A percentile compares a stretch with the other conserved stretches of the same genome.
Conservation (phyloP, 2,329 filamentous ascomycete species). For the Cladosporium sp. region DNA sequence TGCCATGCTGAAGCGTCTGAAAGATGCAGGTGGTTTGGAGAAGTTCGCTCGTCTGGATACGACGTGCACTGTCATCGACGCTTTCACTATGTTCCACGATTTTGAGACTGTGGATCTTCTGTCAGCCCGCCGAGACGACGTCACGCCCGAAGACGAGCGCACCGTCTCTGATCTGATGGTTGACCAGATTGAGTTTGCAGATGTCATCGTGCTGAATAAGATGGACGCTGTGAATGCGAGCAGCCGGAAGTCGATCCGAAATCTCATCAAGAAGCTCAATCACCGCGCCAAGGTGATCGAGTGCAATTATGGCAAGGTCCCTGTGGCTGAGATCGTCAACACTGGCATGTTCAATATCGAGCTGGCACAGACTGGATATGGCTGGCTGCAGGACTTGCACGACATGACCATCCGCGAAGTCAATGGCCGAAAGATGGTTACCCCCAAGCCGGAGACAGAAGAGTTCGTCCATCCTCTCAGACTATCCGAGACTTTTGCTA, state of each 20-base stretch:
- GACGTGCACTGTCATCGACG: slow-evolving; percentile 67
- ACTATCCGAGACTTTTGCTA: background rate
- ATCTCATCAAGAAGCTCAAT: slow-evolving; percentile 52
- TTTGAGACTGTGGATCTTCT: slow-evolving; percentile 67
- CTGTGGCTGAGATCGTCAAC: slow-evolving; percentile 60
- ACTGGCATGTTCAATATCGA: slow-evolving; percentile 62
- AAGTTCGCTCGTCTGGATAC: slow-evolving; percentile 64
- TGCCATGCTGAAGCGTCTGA: slow-evolving; percentile 23
- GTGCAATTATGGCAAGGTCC: slow-evolving; percentile 54
- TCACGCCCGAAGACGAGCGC: slow-evolving; percentile 62
- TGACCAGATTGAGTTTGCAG: slow-evolving; percentile 73
- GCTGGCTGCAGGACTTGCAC: slow-evolving; percentile 66
- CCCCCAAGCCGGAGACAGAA: slow-evolving; percentile 65
- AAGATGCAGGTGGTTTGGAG: slow-evolving; percentile 57
- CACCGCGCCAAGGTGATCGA: slow-evolving; percentile 62
- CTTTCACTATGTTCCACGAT: slow-evolving; percentile 67
- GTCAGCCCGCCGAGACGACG: slow-evolving; percentile 57
- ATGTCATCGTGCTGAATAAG: slow-evolving; percentile 69
- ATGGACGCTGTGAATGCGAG: slow-evolving; percentile 53
- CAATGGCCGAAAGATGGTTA: slow-evolving; percentile 49
- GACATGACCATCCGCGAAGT: slow-evolving; percentile 61
- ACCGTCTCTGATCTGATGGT: slow-evolving; percentile 72
- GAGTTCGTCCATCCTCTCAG: slow-evolving; percentile 42
- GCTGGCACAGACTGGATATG: slow-evolving; percentile 59
- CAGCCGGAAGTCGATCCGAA: slow-evolving; percentile 27